A percentile compares a stretch with the other conserved stretches of the same genome.
Evolutionary conservation across 805 yeast genomes (phyloP).

Genomic region (Sugiyamaella smithiae): DNA sequence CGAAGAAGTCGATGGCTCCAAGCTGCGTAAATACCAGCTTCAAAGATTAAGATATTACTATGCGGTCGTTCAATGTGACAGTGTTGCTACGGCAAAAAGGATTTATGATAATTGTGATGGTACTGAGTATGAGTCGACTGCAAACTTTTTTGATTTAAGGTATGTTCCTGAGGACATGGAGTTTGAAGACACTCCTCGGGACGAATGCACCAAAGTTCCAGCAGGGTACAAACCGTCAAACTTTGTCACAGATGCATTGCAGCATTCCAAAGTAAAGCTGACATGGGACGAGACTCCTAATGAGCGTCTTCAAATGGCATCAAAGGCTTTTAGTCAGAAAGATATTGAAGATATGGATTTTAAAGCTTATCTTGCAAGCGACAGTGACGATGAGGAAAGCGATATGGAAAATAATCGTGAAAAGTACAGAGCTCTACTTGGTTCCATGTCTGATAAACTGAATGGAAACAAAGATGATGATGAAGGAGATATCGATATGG

Average conservation of each 20-base stretch:
- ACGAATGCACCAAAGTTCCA: constrained; percentile 69
- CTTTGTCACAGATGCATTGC: constrained; percentile 92
- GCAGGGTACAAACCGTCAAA: constrained; percentile 71
- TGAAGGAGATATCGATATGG: constrained; percentile 70
- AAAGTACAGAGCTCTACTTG: constrained; percentile 56
- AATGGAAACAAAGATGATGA: constrained; percentile 14
- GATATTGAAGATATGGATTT: constrained; percentile 44
- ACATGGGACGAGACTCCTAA: constrained; percentile 99
- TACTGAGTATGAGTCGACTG: constrained; percentile 92
- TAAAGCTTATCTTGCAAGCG: constrained; percentile 75
- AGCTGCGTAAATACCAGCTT: constrained; percentile 83
- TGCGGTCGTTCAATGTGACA: constrained; percentile 84
- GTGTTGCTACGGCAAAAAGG: constrained; percentile 61
- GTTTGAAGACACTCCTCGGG: constrained; percentile 76
- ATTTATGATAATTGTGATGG: constrained; percentile 91
- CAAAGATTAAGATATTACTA: constrained; percentile 91
- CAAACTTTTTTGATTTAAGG: constrained; percentile 88
- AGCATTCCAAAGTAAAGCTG: constrained; percentile 91
- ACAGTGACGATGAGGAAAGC: constrained; percentile 55
- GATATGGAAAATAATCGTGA: constrained; percentile 44
- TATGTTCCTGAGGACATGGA: constrained; percentile 92
- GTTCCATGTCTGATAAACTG: constrained; percentile 15
- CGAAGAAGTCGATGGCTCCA: constrained; percentile 80
- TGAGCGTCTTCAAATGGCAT: constrained; percentile 72
- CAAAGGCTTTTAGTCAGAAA: constrained; percentile 79